Conservation (phyloP, 1,139 yeast genomes). For the Hyphopichia pseudoburtonii region DNA sequence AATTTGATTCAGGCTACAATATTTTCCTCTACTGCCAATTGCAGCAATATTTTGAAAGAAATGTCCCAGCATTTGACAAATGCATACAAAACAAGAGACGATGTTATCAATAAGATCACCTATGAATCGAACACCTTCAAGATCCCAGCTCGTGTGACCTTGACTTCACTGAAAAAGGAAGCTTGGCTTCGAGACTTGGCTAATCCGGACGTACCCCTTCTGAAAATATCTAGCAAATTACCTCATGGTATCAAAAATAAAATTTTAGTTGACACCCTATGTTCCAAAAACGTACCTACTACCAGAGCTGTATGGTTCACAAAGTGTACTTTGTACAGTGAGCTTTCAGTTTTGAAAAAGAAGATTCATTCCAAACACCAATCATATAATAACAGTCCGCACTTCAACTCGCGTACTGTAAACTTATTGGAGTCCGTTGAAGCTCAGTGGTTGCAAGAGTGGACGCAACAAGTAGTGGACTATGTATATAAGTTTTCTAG, state of each 20-base stretch:
- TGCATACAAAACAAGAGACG: constrained; percentile 63
- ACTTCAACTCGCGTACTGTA: constrained; percentile 8
- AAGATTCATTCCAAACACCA: constrained; percentile 30
- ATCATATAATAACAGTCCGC: constrained; percentile 8
- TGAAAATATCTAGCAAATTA: constrained; percentile 70
- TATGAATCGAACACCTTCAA: constrained; percentile 55
- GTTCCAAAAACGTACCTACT: constrained; percentile 65
- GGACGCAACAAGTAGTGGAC: constrained; percentile 79
- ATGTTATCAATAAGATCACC: constrained; percentile 61
- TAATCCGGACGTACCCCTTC: constrained; percentile 61
- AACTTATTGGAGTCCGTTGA: constrained; percentile 38
- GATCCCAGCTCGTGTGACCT: constrained; percentile 84
- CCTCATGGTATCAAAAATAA: constrained; percentile 89
- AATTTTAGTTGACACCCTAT: constrained; percentile 68
- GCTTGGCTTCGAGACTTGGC: constrained; percentile 83
- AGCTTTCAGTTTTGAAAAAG: constrained; percentile 64
- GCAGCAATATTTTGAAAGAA: constrained; percentile 37
- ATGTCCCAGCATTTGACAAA: constrained; percentile 55
- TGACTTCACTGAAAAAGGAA: constrained; percentile 83
- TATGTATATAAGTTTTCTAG: constrained; percentile 54
- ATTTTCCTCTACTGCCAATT: constrained; percentile 38
- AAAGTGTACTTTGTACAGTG: constrained; percentile 82
- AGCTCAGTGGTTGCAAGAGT: constrained; percentile 72
- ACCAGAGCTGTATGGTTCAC: constrained; percentile 87
- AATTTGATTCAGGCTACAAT: constrained; percentile 49